phyloP scores from a whole-genome alignment of 2,329 filamentous ascomycete species.

The Coleophoma crateriformis region DNA sequence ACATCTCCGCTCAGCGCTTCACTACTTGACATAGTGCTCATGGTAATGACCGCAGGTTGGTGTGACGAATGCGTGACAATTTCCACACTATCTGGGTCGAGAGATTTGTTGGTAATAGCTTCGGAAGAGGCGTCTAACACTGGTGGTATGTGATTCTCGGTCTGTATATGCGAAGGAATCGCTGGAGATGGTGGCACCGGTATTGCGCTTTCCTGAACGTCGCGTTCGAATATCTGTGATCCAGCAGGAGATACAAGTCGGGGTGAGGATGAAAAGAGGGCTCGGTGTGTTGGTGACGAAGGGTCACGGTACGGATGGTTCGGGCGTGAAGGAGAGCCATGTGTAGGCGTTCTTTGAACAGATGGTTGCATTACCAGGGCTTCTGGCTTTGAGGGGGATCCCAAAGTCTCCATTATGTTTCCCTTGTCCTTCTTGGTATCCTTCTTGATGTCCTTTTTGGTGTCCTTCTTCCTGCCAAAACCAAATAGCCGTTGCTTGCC shows the following conservation, averaged over 20 bases:
- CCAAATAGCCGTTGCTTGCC: constrained; percentile 56
- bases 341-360: constrained; percentile 23
- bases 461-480: constrained; percentile 48
- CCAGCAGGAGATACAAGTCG: constrained; percentile 72
- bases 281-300: constrained; percentile 61
- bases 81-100: constrained; percentile 86
- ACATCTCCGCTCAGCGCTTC: constrained; percentile 26
- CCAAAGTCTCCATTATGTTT: constrained; percentile 15
- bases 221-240: constrained; percentile 86
- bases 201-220: constrained; percentile 74
- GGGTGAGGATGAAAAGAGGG: constrained; percentile 63
- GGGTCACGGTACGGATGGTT: constrained; percentile 31
- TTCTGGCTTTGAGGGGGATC: constrained; percentile 13
- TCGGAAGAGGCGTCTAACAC: constrained; percentile 87
- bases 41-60: constrained; percentile 67
- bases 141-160: constrained; percentile 88
- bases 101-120: constrained; percentile 79
- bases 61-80: constrained; percentile 85
- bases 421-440: constrained; percentile 32
- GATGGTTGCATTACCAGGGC: constrained; percentile 18
- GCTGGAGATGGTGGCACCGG: constrained; percentile 70
- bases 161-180: constrained; percentile 91
- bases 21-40: constrained; percentile 44
- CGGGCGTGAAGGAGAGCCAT: constrained; percentile 35
- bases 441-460: constrained; percentile 40